Evolutionary conservation across 129 eudicot genomes (phyloP).

Genomic region (Silybum marianum): DNA sequence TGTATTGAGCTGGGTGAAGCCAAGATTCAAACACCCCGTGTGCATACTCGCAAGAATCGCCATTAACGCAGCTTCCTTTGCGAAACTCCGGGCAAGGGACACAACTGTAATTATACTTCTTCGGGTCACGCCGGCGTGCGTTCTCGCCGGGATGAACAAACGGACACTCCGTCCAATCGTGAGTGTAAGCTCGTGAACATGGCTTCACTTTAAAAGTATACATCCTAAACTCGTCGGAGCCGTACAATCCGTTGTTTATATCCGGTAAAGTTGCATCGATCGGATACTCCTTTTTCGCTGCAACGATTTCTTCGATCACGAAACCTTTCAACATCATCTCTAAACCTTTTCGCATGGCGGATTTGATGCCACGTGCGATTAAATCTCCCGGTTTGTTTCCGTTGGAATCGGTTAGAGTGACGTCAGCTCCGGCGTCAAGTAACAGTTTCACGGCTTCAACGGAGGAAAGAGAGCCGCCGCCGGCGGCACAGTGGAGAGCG

Average conservation of each 20-base stretch:
- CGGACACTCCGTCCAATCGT: slow-evolving; percentile 99
- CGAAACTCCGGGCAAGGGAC: slow-evolving; percentile 95
- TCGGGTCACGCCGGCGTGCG: slow-evolving; percentile 86
- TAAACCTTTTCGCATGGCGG: slow-evolving; percentile 36
- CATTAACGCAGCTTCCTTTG: slow-evolving; percentile 72
- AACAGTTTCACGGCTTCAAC: slow-evolving; percentile 49
- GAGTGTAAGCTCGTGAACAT: slow-evolving; percentile 96
- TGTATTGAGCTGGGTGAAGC: slow-evolving; percentile 96
- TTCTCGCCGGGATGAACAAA: slow-evolving; percentile 98
- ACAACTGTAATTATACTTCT: slow-evolving; percentile 65
- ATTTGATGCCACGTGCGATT: slow-evolving; percentile 44
- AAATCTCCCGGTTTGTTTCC: slow-evolving; percentile 61
- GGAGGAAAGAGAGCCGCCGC: slow-evolving; percentile 61
- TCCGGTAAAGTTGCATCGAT: slow-evolving; percentile 70
- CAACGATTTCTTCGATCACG: slow-evolving; percentile 32
- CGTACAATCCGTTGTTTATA: slow-evolving; percentile 72
- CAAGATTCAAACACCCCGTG: slow-evolving; percentile 96
- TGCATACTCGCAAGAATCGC: slow-evolving; percentile 83
- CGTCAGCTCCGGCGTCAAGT: slow-evolving; percentile 57
- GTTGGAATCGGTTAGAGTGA: slow-evolving; percentile 35
- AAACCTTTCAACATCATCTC: slow-evolving; percentile 68
- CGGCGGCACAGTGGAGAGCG: slow-evolving; percentile 93
- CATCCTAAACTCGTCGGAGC: slow-evolving; percentile 90
- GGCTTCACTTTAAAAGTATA: slow-evolving; percentile 89
- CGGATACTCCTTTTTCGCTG: slow-evolving; percentile 69